Percentiles rank a stretch among this genome's conserved stretches.
These are phyloP conservation scores for Scleroderma bovista DNA, from an alignment of 768 basidiomycete species.

Conservation along the genomic window DNA sequence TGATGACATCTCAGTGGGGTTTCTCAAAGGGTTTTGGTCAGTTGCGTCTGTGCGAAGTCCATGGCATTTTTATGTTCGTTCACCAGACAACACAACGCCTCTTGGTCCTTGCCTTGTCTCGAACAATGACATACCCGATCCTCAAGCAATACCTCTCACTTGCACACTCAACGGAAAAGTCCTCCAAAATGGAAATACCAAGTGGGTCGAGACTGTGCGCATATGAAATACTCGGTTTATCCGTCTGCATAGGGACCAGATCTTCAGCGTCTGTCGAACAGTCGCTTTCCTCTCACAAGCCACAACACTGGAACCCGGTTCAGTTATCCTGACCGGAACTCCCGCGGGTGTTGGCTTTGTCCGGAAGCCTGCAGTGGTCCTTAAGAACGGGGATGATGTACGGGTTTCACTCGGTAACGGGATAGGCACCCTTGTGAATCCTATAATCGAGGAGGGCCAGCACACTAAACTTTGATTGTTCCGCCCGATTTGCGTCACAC, in stretches of 20 bases:
- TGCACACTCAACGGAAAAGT: slow-evolving; percentile 60
- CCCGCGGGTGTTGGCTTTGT: slow-evolving; percentile 81
- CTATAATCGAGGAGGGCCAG: slow-evolving; percentile 63
- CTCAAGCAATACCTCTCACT: slow-evolving; percentile 58
- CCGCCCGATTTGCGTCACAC: no score
- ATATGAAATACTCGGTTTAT: background rate
- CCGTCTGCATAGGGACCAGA: slow-evolving; percentile 54
- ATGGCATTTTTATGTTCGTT: background rate
- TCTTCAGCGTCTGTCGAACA: slow-evolving; percentile 75
- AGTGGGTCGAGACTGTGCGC: slow-evolving; percentile 35
- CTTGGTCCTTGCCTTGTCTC: slow-evolving; percentile 80
- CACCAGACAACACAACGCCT: slow-evolving; percentile 39
- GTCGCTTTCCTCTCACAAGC: slow-evolving; percentile 79
- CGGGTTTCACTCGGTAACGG: slow-evolving; percentile 64
- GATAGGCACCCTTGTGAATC: slow-evolving; percentile 75
- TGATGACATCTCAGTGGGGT: slow-evolving; percentile 69
- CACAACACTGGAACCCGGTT: slow-evolving; percentile 76
- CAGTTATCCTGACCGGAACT: slow-evolving; percentile 78
- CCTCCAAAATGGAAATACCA: slow-evolving; percentile 74
- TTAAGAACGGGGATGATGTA: slow-evolving; percentile 72
- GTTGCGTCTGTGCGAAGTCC: slow-evolving; percentile 10
- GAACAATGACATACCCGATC: slow-evolving; percentile 54
- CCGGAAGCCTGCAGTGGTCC: slow-evolving; percentile 60
- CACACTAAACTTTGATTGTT: slow-evolving; percentile 38
- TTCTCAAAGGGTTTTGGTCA: slow-evolving; percentile 85